Evolutionary conservation across 1,284 basidiomycete species (phyloP).

Genomic region (Tylopilus sp.): DNA sequence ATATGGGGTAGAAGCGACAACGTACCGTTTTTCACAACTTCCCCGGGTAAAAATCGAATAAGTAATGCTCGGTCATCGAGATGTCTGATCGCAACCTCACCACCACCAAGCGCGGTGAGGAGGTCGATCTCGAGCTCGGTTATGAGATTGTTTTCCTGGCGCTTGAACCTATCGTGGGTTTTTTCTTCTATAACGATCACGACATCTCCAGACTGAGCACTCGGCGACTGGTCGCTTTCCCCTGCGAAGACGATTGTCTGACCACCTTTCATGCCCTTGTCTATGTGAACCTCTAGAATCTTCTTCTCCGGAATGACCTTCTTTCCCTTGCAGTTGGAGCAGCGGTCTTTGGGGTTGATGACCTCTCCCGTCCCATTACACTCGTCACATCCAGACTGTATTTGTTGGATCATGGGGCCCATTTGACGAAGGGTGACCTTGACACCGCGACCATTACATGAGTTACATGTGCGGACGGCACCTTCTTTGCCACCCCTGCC

Average conservation of each 20-base stretch:
- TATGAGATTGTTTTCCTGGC: constrained; percentile 90
- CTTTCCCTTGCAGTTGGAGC: constrained; percentile 92
- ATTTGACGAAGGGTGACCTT: constrained; percentile 91
- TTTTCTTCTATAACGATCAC: constrained; percentile 97
- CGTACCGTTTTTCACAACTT: constrained; percentile 90
- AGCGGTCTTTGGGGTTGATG: constrained; percentile 92
- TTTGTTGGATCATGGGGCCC: constrained; percentile 99
- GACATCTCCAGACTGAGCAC: constrained; percentile 89
- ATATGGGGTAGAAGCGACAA: constrained; percentile 5
- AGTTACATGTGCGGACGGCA: constrained; percentile 75
- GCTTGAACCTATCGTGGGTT: constrained; percentile 85
- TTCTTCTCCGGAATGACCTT: constrained; percentile 95
- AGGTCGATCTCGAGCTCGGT: constrained; percentile 89
- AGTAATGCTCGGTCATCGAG: constrained; percentile 88
- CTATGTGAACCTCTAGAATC: constrained; percentile 97
- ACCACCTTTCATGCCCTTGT: constrained; percentile 99
- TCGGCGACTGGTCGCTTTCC: constrained; percentile 95
- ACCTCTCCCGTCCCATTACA: constrained; percentile 90
- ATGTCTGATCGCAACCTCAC: constrained; percentile 87
- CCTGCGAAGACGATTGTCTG: constrained; percentile 94
- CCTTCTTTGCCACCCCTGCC: constrained; percentile 98
- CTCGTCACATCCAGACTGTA: constrained; percentile 92
- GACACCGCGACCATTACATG: constrained; percentile 89
- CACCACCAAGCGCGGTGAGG: constrained; percentile 90
- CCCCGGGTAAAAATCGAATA: constrained; percentile 84